A percentile compares a stretch with the other conserved stretches of the same genome.
Evolutionary conservation across 352 stramenopile genomes (phyloP).

Genomic region (Phytopythium cucurbitacearum): DNA sequence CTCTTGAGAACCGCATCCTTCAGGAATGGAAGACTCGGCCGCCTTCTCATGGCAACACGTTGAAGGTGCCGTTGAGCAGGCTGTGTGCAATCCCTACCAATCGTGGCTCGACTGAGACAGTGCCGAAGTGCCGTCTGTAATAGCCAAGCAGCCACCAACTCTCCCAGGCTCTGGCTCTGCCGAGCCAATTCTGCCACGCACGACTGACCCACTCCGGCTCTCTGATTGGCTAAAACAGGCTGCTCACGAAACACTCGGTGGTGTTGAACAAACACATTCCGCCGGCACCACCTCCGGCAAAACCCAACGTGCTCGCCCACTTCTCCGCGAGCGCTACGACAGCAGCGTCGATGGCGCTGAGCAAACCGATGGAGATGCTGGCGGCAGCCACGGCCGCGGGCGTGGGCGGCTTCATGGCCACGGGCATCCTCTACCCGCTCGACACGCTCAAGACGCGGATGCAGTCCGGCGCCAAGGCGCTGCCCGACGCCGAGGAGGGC

Average conservation of each 20-base stretch:
- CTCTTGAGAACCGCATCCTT: too few species aligned
- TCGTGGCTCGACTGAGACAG: too few species aligned
- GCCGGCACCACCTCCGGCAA: neutral
- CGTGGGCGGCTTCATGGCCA: conserved; percentile 73
- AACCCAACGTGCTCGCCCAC: conserved; percentile 1
- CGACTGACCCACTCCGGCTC: neutral
- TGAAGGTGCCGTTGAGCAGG: too few species aligned
- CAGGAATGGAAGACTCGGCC: too few species aligned
- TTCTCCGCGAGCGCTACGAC: neutral
- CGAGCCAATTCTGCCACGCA: too few species aligned
- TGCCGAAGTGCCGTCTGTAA: too few species aligned
- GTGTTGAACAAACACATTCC: neutral
- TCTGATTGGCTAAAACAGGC: conserved; percentile 1
- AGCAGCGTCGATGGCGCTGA: conserved; percentile 36
- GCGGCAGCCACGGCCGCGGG: conserved; percentile 70
- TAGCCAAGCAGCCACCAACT: too few species aligned
- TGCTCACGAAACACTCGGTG: conserved; percentile 2
- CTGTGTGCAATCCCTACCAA: too few species aligned
- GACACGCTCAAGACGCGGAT: conserved; percentile 89
- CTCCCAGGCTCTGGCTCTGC: too few species aligned
- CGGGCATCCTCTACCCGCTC: conserved; percentile 76
- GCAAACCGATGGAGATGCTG: conserved; percentile 83
- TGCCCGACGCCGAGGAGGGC: conserved; percentile 32
- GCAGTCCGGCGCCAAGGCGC: conserved; percentile 62
- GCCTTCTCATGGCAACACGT: too few species aligned